Evolutionary conservation across 352 stramenopile species (phyloP), one percentile per base, ranked within the genome.

Genomic region (Globisporangium solare): DNA sequence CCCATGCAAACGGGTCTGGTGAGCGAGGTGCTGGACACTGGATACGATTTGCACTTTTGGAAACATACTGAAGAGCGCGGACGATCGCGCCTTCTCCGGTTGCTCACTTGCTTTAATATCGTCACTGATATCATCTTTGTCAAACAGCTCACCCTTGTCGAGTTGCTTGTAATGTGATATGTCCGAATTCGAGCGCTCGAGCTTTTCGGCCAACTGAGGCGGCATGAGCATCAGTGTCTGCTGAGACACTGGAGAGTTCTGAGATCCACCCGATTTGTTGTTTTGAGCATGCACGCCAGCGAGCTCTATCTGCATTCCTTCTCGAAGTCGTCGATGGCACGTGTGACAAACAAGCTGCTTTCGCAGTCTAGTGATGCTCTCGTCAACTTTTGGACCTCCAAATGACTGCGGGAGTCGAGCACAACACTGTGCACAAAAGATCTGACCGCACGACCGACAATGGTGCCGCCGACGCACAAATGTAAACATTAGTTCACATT

Each of bases 331-430:
- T 4, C 79, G 66, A 55, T 94, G 83, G 37, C 86, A 95, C 13
- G 75, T 90, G 58, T 92, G 83, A 48, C 86, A 95, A 39, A 95
- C 86, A 37, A 95, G 70, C 47, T 95, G 81, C 52, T 95, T 95
- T 15, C 83, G 70, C 5, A 95, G 57, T 4, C 82, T 66, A 21
- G 68, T 68, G 64, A 93, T 91, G 2, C 78, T 89, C 18, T 88
- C 82, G 58, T 95, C 80, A 21, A 88, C 81, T 49, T 90, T 90
- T 10, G 71, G 71, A 1, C 73, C 76, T 40, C 80, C 82, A 58
- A 92, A 92, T 1, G 83, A 92, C 58, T 91, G 79, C 13, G 83
- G 80, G 7, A 95, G 63, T 12, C 83, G 71, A 6, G 83, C 77
- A 60, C 81, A 92, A 49, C 85, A 95, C 46, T 92, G 81, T 3